These are phyloP conservation scores for Candida sithepensis DNA, from an alignment of 805 yeast species.

Conservation along the genomic window DNA sequence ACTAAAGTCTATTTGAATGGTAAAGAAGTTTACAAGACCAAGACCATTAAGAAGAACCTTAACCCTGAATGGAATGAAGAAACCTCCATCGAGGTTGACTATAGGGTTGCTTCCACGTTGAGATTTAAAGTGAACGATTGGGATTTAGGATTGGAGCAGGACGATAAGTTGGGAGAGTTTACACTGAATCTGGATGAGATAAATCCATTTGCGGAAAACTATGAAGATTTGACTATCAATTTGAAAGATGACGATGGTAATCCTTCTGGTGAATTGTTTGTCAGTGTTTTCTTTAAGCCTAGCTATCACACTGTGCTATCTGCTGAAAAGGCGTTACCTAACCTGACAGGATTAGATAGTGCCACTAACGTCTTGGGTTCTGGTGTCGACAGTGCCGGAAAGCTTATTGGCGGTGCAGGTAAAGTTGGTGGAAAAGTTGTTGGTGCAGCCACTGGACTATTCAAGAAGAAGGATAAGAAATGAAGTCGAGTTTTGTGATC, in stretches of 20 bases:
- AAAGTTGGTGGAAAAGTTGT: conserved; percentile 51
- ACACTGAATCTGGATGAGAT: conserved; percentile 54
- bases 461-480: conserved; percentile 21
- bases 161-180: conserved; percentile 76
- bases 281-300: conserved; percentile 65
- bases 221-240: conserved; percentile 50
- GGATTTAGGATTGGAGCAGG: conserved; percentile 88
- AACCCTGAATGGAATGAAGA: conserved; percentile 88
- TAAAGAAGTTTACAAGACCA: conserved; percentile 63
- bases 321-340: conserved; percentile 40
- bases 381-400: conserved; percentile 38
- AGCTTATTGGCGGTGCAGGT: conserved; percentile 46
- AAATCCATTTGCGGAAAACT: conserved; percentile 47
- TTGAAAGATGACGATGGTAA: conserved; percentile 44
- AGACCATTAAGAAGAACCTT: conserved; percentile 79
- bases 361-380: conserved; percentile 44
- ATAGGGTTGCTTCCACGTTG: conserved; percentile 59
- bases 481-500: not conserved
- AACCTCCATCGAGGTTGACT: conserved; percentile 50
- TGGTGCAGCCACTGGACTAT: conserved; percentile 41
- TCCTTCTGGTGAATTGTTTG: conserved; percentile 62
- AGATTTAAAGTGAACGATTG: conserved; percentile 71
- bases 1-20: conserved; percentile 66
- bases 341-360: conserved; percentile 40
- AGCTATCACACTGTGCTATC: conserved; percentile 46